These are phyloP conservation scores for Mortierella sp. DNA, from an alignment of 371 early-diverging fungal genomes.

Conservation along the genomic window DNA sequence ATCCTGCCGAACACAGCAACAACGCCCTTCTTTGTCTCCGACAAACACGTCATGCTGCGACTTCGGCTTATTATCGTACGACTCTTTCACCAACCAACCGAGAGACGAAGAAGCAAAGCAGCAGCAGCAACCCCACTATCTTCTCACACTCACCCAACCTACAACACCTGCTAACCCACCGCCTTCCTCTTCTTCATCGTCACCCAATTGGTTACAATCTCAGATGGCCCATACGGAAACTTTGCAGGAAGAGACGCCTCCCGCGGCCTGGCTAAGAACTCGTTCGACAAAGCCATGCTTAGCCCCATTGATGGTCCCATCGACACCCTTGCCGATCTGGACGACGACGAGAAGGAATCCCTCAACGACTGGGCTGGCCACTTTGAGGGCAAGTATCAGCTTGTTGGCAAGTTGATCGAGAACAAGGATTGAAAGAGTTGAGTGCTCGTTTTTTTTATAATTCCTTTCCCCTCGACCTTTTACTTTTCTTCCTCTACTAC, in stretches of 20 bases:
- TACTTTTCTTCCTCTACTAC: too few species aligned
- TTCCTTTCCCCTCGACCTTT: too few species aligned
- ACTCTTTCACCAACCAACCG: not conserved
- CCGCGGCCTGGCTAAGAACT: constrained; percentile 90
- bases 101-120: not conserved
- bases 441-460: not conserved
- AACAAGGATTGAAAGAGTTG: constrained; percentile 23
- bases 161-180: not conserved
- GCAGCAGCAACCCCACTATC: not conserved
- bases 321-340: constrained; percentile 85
- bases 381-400: constrained; percentile 81
- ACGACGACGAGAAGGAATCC: constrained; percentile 79
- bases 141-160: not conserved
- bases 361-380: constrained; percentile 83
- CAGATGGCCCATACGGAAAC: constrained; percentile 91
- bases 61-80: not conserved
- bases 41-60: not conserved
- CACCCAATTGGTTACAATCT: not conserved
- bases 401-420: constrained; percentile 82
- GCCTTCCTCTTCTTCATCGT: not conserved
- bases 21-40: not conserved
- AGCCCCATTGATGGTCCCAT: constrained; percentile 79
- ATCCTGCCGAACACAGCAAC: constrained; percentile 9
- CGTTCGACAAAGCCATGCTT: constrained; percentile 88
- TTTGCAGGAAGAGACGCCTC: constrained; percentile 92